Evolutionary conservation across 2,329 filamentous ascomycete genomes (phyloP), one percentile per base, ranked within the genome.

Genomic region (Sporothrix sp.): DNA sequence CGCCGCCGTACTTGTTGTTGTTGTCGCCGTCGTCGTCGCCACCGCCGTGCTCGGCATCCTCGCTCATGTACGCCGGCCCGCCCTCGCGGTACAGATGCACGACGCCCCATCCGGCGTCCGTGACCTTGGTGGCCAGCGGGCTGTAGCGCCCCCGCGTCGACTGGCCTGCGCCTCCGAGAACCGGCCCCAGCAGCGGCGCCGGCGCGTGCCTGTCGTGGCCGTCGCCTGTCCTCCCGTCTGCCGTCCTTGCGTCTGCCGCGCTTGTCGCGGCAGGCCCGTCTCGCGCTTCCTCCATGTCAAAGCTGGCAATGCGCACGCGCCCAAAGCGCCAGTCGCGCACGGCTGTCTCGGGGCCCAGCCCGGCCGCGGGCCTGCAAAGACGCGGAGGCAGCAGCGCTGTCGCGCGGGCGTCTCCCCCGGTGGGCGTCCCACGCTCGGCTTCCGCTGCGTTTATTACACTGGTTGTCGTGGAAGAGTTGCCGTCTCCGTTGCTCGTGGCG

Each of bases 41-140:
- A 36, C 63, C 59, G 37, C 63, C 62, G 37, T 60, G 56, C 25
- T 57, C 61, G 14, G 38, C 45, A 9, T 51, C 54, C 11, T 28
- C 27, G 27, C 25, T 28, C 4, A 28, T 9, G n/a, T 20, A 18
- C 42, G 36, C 14, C 20, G 54, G 52, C 46, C 35, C 79, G 2
- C 78, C 79, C 65, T 97, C 91, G 9, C 90, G 80, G 65, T 96
- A 98, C 25, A 98, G 76, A 65, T 96, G 93, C 2, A 98, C 89
- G 13, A 97, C 81, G 1, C 93, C 93, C 84, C 88, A 96, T 37
- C 88, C 87, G 1, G 89, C 74, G 53, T 95, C 85, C 1, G 87
- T 88, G 50, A 84, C 80, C 59, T 75, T 79, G 14, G 81, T 78
- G 51, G 84, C 78, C 1, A 91, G 73, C 1, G 85, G 82, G 18